phyloP scores from a whole-genome alignment of 345 rosid species.

The Punica granatum region DNA sequence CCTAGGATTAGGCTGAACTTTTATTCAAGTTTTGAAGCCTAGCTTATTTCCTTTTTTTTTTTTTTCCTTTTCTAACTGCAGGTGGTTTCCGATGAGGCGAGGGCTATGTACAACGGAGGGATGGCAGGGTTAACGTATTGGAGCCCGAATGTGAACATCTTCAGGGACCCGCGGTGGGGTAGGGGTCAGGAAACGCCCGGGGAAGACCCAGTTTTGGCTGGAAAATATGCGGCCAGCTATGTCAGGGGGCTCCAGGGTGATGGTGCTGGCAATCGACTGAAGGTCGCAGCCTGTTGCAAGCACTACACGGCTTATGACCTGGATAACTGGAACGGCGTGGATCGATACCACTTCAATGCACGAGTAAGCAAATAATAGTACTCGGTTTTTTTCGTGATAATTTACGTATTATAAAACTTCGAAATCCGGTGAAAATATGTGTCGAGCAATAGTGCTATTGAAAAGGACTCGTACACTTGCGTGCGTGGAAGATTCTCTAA shows the following conservation, averaged over 20 bases:
- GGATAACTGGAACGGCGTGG: slow-evolving; percentile 89
- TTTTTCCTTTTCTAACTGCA: no score
- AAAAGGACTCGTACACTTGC: neutral
- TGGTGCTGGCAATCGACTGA: slow-evolving; percentile 43
- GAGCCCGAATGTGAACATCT: slow-evolving; percentile 81
- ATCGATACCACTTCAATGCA: slow-evolving; percentile 85
- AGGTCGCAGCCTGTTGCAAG: slow-evolving; percentile 97
- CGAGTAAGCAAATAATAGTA: slow-evolving; percentile 31
- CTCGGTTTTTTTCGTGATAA: no score
- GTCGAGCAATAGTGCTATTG: neutral
- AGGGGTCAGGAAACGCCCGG: slow-evolving; percentile 94
- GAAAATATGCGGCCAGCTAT: slow-evolving; percentile 65
- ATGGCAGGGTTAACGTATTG: slow-evolving; percentile 60
- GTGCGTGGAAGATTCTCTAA: neutral
- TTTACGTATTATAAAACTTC: no score
- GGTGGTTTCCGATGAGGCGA: slow-evolving; percentile 77
- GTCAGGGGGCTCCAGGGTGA: slow-evolving; percentile 72
- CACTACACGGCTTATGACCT: slow-evolving; percentile 96
- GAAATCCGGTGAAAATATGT: no score
- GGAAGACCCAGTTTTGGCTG: slow-evolving; percentile 73
- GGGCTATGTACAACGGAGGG: slow-evolving; percentile 79
- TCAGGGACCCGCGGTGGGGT: slow-evolving; percentile 91
- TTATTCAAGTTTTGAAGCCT: no score
- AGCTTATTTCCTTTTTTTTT: no score
- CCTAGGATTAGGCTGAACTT: no score